phyloP scores from a whole-genome alignment of 768 basidiomycete genomes.

The Podaxis rugospora region DNA sequence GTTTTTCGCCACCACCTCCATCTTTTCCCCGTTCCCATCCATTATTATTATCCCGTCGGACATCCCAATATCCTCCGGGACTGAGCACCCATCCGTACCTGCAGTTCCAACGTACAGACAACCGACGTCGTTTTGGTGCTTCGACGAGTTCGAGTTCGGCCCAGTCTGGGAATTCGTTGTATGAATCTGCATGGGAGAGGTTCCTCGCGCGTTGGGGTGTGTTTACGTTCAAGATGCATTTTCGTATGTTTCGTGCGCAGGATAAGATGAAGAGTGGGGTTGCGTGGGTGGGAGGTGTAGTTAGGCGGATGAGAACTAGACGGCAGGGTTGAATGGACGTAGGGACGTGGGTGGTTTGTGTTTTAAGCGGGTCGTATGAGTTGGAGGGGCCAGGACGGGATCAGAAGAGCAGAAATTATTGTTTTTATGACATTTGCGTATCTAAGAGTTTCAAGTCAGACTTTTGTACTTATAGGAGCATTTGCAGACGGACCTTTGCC shows the following conservation, averaged over 20 bases:
- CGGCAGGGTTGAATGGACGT: neutral
- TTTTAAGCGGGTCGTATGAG: neutral
- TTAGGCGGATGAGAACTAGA: neutral
- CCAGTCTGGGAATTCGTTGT: neutral
- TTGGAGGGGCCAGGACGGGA: neutral
- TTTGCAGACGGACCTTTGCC: neutral
- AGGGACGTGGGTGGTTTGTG: neutral
- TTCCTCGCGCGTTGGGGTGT: slow-evolving; percentile 4
- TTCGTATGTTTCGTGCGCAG: slow-evolving; percentile 10
- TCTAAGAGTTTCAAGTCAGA: neutral
- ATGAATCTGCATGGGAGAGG: neutral
- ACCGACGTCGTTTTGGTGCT: neutral
- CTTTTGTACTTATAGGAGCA: neutral
- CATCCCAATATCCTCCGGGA: neutral
- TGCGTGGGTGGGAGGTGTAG: slow-evolving; percentile 5
- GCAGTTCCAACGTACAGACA: neutral
- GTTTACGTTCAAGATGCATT: slow-evolving; percentile 7
- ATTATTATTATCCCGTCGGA: neutral
- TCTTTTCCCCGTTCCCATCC: neutral
- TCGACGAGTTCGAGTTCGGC: neutral
- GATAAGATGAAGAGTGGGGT: slow-evolving; percentile 10
- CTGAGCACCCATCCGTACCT: neutral
- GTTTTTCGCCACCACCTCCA: slow-evolving; percentile 7
- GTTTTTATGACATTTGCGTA: neutral
- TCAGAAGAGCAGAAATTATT: neutral